Base-by-base conservation (phyloP, 148 eudicot species). In the Selenicereus undatus region DNA sequence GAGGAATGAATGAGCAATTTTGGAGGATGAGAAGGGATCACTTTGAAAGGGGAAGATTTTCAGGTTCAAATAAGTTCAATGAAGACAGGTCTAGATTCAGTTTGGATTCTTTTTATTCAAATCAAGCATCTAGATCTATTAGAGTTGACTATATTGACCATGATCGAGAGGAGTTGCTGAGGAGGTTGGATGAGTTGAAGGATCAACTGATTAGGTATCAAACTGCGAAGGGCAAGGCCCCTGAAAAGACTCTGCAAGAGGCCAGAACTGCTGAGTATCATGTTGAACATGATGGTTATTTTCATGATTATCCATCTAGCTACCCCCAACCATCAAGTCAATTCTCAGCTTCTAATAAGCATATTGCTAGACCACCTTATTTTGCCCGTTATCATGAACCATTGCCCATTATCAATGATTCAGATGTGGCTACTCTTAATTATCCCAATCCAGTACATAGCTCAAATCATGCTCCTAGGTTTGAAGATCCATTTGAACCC, bases 181-280 rank as follows among this genome's bases (percentile, higher is more conserved):
- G 86, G 83, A 91, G 91, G 84, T 86, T 97, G 83, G 96, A 97
- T 82, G 96, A 92, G 86, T 88, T 97, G 54, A 90, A 89, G 86
- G 91, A 91, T 68, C 94, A 93, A 72, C 72, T 97, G 62, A 90
- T 81, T 76, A 78, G 89, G 74, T 85, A 92, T 54, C 85, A 92
- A 69, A 83, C 87, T 76, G 81, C 83, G 35, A 81, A 71, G 39
- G 90, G 86, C 43, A 92, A 87, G 77, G 78, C 86, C 48, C 89
- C 78, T 42, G 98, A 91, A 76, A 91, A 86, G 50, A 77, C 76
- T 76, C 90, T 90, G 16, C 43, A 72, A 70, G 89, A 84, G 56
- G 77, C 80, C 43, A 88, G 90, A 85, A 81, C 71, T 79, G 64
- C 51, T 4, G 93, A 85, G 20, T 85, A 88, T 54, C 82, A 88